phyloP scores from a whole-genome alignment of 257 asterid genomes.

The Nicotiana undulata region DNA sequence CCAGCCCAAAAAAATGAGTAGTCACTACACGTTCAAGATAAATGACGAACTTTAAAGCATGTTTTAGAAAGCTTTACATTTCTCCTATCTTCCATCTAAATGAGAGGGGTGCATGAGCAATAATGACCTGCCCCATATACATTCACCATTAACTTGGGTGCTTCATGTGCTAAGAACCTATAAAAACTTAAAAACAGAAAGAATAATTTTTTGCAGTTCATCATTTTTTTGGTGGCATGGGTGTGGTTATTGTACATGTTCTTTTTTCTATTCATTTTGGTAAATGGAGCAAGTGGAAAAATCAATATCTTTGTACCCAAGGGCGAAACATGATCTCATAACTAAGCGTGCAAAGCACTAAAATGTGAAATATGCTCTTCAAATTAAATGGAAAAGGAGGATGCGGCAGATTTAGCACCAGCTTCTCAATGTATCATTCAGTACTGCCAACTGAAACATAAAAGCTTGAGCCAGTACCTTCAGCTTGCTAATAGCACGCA shows the following conservation, averaged over 20 bases:
- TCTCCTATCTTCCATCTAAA: neutral
- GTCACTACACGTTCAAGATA: neutral
- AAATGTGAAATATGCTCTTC: neutral
- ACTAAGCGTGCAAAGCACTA: neutral
- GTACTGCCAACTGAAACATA: neutral
- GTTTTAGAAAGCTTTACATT: neutral
- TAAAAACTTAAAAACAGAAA: neutral
- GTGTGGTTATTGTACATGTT: neutral
- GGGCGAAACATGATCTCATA: neutral
- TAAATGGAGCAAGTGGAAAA: neutral
- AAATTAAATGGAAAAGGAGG: neutral
- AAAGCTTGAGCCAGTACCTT: slow-evolving; percentile 44
- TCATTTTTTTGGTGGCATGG: neutral
- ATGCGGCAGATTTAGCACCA: neutral
- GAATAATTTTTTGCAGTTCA: neutral
- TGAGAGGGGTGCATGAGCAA: neutral
- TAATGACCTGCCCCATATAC: neutral
- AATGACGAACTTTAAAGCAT: neutral
- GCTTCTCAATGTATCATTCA: neutral
- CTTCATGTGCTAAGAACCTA: neutral
- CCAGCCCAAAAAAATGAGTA: neutral
- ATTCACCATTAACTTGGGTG: neutral
- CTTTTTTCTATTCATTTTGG: neutral
- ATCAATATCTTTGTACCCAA: neutral
- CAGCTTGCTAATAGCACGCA: slow-evolving; percentile 96